These are phyloP conservation scores for Lolium perenne DNA, from an alignment of 176 grass and related monocot species.

Conservation along the genomic window DNA sequence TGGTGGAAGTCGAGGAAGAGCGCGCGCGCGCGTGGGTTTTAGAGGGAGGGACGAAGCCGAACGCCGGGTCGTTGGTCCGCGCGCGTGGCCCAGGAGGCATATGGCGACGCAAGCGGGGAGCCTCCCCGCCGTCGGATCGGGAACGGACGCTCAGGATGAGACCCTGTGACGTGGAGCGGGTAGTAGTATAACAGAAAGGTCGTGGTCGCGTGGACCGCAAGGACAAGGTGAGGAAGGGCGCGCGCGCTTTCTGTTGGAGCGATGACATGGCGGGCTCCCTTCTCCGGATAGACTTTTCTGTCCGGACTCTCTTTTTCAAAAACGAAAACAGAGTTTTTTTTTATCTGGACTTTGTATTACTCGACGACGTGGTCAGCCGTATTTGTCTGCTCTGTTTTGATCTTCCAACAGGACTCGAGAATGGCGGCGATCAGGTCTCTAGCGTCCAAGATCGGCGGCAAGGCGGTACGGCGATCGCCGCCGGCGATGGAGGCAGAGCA, in stretches of 20 bases:
- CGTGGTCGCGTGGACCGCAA: not conserved
- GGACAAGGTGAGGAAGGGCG: constrained; percentile 17
- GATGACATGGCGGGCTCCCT: not conserved
- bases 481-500: too few species aligned
- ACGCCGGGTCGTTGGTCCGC: not conserved
- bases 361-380: too few species aligned
- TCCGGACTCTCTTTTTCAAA: not conserved
- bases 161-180: constrained; percentile 43
- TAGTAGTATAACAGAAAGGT: not conserved
- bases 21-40: constrained; percentile 21
- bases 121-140: constrained; percentile 7
- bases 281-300: not conserved
- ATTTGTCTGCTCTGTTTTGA: too few species aligned
- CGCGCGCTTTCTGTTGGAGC: constrained; percentile 11
- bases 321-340: too few species aligned
- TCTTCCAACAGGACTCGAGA: too few species aligned
- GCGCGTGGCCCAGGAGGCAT: too few species aligned
- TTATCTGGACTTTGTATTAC: too few species aligned
- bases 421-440: too few species aligned
- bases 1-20: not conserved
- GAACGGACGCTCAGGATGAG: not conserved
- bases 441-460: too few species aligned
- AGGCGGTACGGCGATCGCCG: too few species aligned
- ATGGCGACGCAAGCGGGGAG: not conserved
- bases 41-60: constrained; percentile 11